phyloP scores from a whole-genome alignment of 2,329 filamentous ascomycete species.

The Epichloe uncinata region DNA sequence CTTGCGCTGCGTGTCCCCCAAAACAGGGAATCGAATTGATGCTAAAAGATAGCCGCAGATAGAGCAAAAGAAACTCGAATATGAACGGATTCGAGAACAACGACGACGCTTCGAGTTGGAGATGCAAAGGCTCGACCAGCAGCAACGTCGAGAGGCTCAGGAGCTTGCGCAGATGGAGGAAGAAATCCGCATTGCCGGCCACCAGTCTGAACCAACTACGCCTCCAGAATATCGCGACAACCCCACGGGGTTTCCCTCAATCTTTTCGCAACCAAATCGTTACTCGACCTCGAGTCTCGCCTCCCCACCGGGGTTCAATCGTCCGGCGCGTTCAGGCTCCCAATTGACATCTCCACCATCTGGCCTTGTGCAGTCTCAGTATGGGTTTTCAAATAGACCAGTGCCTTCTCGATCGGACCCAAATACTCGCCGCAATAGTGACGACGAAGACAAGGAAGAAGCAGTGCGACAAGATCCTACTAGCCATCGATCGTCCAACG shows the following conservation, averaged over 20 bases:
- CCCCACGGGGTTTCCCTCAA: constrained; percentile 55
- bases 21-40: not conserved
- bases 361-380: constrained; percentile 44
- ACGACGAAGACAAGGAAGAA: constrained; percentile 77
- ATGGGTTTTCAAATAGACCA: constrained; percentile 32
- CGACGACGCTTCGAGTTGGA: constrained; percentile 82
- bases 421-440: constrained; percentile 76
- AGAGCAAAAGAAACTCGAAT: constrained; percentile 86
- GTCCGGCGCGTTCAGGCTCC: constrained; percentile 63
- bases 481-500: constrained; percentile 59
- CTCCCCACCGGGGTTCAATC: constrained; percentile 64
- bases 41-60: constrained; percentile 41
- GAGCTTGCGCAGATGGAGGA: constrained; percentile 78
- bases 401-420: constrained; percentile 77
- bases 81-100: constrained; percentile 81
- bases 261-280: constrained; percentile 72
- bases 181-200: constrained; percentile 50
- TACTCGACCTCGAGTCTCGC: constrained; percentile 83
- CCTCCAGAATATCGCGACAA: constrained; percentile 82
- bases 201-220: constrained; percentile 90
- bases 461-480: constrained; percentile 56
- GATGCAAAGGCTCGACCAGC: constrained; percentile 78
- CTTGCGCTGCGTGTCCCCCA: not conserved
- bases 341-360: constrained; percentile 67
- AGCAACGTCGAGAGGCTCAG: constrained; percentile 69